Evolutionary conservation across 148 eudicot species (phyloP), one percentile per base, ranked within the genome.

Genomic region (Camellia lanceoleosa): DNA sequence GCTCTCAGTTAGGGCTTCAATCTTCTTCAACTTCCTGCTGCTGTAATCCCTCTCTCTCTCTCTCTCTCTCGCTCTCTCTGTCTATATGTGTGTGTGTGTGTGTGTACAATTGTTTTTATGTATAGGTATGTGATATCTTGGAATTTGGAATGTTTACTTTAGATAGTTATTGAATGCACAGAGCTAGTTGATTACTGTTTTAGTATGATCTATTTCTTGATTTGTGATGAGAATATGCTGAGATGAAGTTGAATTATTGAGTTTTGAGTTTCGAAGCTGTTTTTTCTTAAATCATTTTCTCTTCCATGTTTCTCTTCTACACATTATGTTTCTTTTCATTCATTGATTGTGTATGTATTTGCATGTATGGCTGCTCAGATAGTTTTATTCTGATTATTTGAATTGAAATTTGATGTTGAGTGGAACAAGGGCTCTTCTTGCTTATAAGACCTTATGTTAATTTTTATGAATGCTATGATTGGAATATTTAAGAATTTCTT

Each of bases 361-460:
- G 30, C 19, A 46, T 69, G 12, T 75, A 4, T 7, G 52, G 38
- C 23, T 69, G 23, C 73, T 69, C 11, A 44, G 3, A 6, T 69
- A 44, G 52, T 69, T 43, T 7, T 15, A 16, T 14, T 20, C 68
- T 23, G 19, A 9, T 69, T 49, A 49, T 49, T 69, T 20, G 14
- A 69, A 44, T n/a, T 43, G 73, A 44, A 69, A 67, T 67, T 43
- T 69, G 20, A 23, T 44, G 73, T 8, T 69, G 73, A 44, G 19
- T n/a, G 3, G 4, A 14, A 44, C 19, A 14, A 71, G 30, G 19
- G 49, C 30, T 71, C 30, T 68, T 15, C 18, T 68, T 68, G 71
- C 71, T 41, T 41, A 43, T 68, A 6, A 15, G 43, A 68, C 6
- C 49, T 68, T 68, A 14, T 10, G 1, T 66, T 67, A 8, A 55